Evolutionary conservation across 176 grass and related monocot species (phyloP).

Genomic region (Areca catechu): DNA sequence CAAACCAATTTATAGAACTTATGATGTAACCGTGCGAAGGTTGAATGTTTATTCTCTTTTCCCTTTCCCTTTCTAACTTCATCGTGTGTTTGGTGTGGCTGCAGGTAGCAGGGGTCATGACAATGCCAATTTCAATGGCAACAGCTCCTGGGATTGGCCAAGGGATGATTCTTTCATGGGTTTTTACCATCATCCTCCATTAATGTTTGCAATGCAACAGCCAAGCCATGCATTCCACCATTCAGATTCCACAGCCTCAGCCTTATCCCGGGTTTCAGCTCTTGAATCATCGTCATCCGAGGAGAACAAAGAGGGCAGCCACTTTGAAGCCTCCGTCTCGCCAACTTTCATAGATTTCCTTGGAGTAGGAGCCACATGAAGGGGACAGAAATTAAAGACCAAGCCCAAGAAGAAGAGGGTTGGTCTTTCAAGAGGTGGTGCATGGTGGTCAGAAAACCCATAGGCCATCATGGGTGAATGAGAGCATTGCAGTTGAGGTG

Average conservation of each 20-base stretch:
- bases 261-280: constrained; percentile 8
- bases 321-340: constrained; percentile 20
- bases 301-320: constrained; percentile 23
- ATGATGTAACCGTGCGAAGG: no score
- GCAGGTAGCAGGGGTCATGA: neutral
- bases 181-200: constrained; percentile 21
- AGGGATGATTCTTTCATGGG: constrained; percentile 19
- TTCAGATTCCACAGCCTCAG: neutral
- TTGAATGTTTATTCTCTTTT: no score
- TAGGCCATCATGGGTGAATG: neutral
- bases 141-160: constrained; percentile 6
- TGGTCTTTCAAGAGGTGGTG: neutral
- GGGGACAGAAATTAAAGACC: no score
- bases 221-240: neutral
- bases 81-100: no score
- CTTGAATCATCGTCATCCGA: constrained; percentile 13
- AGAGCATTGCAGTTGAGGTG: no score
- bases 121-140: constrained; percentile 6
- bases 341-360: constrained; percentile 93
- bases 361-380: constrained; percentile 83
- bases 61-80: no score
- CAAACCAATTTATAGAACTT: no score
- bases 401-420: neutral
- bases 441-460: neutral
- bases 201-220: constrained; percentile 18